These are phyloP conservation scores for Suillus plorans DNA, from an alignment of 768 basidiomycete genomes.

Conservation along the genomic window DNA sequence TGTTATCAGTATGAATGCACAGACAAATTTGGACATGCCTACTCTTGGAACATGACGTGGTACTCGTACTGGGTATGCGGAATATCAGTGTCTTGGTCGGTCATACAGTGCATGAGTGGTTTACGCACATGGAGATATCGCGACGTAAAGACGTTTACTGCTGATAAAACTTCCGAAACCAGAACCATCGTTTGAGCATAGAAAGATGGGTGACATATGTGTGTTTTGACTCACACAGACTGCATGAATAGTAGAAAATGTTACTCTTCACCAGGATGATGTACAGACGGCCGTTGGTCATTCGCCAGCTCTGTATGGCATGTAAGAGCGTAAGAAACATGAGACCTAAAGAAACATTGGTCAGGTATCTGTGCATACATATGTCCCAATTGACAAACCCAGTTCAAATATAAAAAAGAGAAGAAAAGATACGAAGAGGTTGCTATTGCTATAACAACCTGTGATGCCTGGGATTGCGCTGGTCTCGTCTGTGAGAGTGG, in stretches of 20 bases:
- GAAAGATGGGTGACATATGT: neutral
- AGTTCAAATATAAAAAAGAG: neutral
- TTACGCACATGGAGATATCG: neutral
- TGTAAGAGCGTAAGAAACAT: neutral
- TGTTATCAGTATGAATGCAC: neutral
- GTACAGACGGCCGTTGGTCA: neutral
- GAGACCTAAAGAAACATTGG: neutral
- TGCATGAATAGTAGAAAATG: neutral
- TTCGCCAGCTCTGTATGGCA: slow-evolving; percentile 1
- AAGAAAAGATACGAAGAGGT: slow-evolving; percentile 2
- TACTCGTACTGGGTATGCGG: neutral
- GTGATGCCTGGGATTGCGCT: neutral
- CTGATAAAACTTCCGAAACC: neutral
- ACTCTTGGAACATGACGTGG: neutral
- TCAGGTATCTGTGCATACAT: neutral
- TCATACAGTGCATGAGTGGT: neutral
- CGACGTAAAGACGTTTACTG: neutral
- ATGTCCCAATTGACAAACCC: neutral
- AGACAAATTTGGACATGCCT: neutral
- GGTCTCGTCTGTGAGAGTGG: neutral
- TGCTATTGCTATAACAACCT: neutral
- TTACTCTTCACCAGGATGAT: neutral
- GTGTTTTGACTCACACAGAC: neutral
- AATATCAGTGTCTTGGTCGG: neutral
- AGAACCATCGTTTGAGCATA: neutral